These are phyloP conservation scores for Cercospora nicotianae DNA, from an alignment of 2,329 filamentous ascomycete species.

Conservation along the genomic window DNA sequence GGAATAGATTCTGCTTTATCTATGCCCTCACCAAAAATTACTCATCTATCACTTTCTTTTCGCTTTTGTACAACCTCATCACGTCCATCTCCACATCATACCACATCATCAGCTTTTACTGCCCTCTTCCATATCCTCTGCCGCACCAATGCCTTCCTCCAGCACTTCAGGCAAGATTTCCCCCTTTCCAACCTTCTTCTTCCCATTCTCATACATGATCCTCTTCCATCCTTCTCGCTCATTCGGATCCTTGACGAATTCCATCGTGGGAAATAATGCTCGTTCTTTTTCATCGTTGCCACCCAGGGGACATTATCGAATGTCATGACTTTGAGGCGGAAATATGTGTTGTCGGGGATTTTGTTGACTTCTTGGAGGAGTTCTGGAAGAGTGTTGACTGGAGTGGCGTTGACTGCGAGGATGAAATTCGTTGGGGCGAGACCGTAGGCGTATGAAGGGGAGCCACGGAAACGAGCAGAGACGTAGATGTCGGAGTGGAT, in stretches of 20 bases:
- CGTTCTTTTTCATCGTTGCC: constrained; percentile 99
- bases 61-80: neutral
- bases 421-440: constrained; percentile 97
- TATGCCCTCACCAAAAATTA: neutral
- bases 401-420: constrained; percentile 86
- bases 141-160: constrained; percentile 21
- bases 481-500: constrained; percentile 97
- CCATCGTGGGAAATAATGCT: constrained; percentile 81
- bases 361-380: constrained; percentile 80
- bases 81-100: neutral
- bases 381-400: constrained; percentile 75
- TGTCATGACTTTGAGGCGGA: constrained; percentile 93
- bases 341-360: constrained; percentile 97
- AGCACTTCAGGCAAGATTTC: constrained; percentile 32
- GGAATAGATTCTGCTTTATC: neutral
- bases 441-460: constrained; percentile 83
- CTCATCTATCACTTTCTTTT: neutral
- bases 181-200: constrained; percentile 38
- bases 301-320: constrained; percentile 99
- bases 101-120: neutral
- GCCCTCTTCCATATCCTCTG: constrained; percentile 6
- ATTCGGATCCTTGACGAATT: constrained; percentile 60
- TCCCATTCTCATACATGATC: constrained; percentile 55
- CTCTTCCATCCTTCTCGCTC: constrained; percentile 59
- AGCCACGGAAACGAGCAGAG: constrained; percentile 78